A percentile compares a stretch with the other conserved stretches of the same genome.
Conservation (phyloP, 306 rosid genomes). For the Biancaea sappan region DNA sequence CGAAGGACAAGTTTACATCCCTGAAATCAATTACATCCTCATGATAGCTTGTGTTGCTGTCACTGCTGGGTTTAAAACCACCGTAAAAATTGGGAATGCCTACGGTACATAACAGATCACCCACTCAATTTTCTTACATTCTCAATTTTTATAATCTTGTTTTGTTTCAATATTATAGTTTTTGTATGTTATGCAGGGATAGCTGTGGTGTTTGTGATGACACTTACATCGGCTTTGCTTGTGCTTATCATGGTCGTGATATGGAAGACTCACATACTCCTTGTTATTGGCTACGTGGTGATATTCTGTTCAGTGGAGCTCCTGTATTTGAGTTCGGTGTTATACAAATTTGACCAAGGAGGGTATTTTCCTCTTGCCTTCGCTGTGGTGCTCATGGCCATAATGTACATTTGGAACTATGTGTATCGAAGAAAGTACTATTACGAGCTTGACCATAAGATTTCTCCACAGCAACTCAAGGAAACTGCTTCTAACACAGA, state of each 20-base stretch:
- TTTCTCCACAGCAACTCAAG: slow-evolving; percentile 52
- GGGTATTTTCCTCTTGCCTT: slow-evolving; percentile 87
- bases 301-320: slow-evolving; percentile 63
- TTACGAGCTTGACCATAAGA: slow-evolving; percentile 58
- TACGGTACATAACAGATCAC: slow-evolving; percentile 67
- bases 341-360: slow-evolving; percentile 81
- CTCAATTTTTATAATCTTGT: neutral
- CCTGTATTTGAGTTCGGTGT: slow-evolving; percentile 68
- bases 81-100: slow-evolving; percentile 70
- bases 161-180: neutral
- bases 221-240: slow-evolving; percentile 64
- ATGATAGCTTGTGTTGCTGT: slow-evolving; percentile 73
- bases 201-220: slow-evolving; percentile 93
- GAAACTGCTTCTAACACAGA: slow-evolving; percentile 33
- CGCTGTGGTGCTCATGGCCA: slow-evolving; percentile 51
- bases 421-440: slow-evolving; percentile 66
- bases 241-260: slow-evolving; percentile 81
- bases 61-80: slow-evolving; percentile 57
- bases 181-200: slow-evolving; percentile 51
- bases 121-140: neutral
- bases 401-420: slow-evolving; percentile 76
- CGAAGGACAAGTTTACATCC: slow-evolving; percentile 79
- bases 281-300: slow-evolving; percentile 51
- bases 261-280: slow-evolving; percentile 68
- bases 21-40: slow-evolving; percentile 69